Percentiles rank a stretch among this genome's conserved stretches.
Evolutionary conservation across 768 basidiomycete species (phyloP).

Genomic region (Psilocybe sp.): DNA sequence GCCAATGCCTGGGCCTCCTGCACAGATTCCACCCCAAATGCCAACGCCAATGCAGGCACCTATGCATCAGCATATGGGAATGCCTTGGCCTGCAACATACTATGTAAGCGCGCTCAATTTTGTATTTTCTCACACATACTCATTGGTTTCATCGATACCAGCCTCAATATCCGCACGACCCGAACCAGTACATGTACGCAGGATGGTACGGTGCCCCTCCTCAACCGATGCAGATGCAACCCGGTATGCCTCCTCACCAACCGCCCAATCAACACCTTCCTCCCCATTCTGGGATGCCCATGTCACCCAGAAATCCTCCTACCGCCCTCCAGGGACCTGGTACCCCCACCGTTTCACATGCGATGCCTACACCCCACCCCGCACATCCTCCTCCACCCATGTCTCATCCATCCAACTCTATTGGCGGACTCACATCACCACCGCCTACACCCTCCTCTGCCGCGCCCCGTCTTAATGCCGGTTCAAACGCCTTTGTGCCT

Average conservation of each 20-base stretch:
- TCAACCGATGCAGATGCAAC: constrained; percentile 37
- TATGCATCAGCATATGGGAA: constrained; percentile 31
- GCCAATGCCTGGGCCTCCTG: constrained; percentile 42
- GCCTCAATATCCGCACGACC: constrained; percentile 37
- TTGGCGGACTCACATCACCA: constrained; percentile 55
- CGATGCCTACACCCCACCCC: constrained; percentile 50
- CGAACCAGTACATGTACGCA: constrained; percentile 45
- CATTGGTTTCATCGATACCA: constrained; percentile 15
- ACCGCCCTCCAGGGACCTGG: constrained; percentile 55
- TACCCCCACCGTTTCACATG: constrained; percentile 67
- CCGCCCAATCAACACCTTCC: constrained; percentile 47
- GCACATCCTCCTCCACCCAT: constrained; percentile 46
- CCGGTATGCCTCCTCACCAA: constrained; percentile 49
- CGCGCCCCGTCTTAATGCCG: constrained; percentile 54
- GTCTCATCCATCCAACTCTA: constrained; percentile 43
- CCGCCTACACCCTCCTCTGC: constrained; percentile 65
- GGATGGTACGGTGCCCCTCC: constrained; percentile 41
- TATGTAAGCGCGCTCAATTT: constrained; percentile 46
- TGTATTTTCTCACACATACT: constrained; percentile 6
- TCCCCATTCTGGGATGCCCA: constrained; percentile 50
- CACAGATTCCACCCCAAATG: constrained; percentile 37
- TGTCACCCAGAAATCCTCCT: constrained; percentile 66
- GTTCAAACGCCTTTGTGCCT: constrained; percentile 69
- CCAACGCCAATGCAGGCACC: constrained; percentile 32
- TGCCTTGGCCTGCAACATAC: constrained; percentile 40